Evolutionary conservation across 805 yeast species (phyloP), one percentile per base, ranked within the genome.

Genomic region (Candida coleopterorum): DNA sequence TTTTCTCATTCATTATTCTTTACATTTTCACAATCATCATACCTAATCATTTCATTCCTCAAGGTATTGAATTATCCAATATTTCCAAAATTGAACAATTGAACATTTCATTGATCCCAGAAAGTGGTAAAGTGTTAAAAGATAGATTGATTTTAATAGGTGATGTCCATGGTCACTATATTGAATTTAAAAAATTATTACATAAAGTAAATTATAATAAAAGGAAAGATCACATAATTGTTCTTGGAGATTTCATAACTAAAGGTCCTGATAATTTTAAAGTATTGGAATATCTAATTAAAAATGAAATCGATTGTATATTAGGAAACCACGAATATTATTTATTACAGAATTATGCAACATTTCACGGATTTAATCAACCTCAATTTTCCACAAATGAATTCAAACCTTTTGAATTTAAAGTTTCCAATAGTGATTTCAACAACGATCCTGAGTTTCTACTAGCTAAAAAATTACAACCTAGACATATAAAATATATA

Each of bases 251-350:
- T 53, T 85, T 88, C 55, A 66, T 85, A 12, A 70, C 87, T 34
- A 90, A 89, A 53, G 97, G 97, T 1, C 80, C 84, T 4, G 77
- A 83, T 40, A 83, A 95, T 1, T 43, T 74, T 10, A 74, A 72
- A 26, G 87, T 87, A 2, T 53, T 88, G 9, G 81, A 87, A 41
- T 80, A 58, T 49, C 79, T 85, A 14, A 47, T 80, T 23, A 63
- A 75, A 16, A 53, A 78, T 46, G 62, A 74, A 11, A 72, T 85
- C 11, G 78, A 75, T 37, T 88, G 95, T 53, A 77, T 89, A 2
- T 62, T 93, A 40, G 97, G 97, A 0, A 89, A 89, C 62, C 96
- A 90, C 57, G 97, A 89, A 58, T 69, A 81, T 42, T 79, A 78
- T 42, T 73, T 83, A 9, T 52, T 89, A 45, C 70, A 77, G 37